These are phyloP conservation scores for Oidiodendron maius DNA, from an alignment of 495 filamentous ascomycete genomes.

Conservation along the genomic window DNA sequence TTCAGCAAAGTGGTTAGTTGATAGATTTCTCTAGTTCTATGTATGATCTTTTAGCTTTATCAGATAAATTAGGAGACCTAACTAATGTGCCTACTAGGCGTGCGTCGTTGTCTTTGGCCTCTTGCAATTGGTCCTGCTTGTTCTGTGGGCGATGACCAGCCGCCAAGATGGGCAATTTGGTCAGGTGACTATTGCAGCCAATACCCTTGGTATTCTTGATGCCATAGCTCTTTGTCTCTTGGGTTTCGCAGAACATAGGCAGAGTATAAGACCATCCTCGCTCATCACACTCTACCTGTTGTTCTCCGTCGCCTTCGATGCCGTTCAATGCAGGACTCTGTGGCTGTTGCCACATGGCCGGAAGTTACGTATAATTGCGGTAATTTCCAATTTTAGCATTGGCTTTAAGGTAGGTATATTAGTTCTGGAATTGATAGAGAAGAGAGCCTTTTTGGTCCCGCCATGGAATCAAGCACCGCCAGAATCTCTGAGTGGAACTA, in stretches of 20 bases:
- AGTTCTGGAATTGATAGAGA: conserved; percentile 44
- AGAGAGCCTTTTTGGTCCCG: conserved; percentile 39
- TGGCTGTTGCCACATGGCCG: conserved; percentile 30
- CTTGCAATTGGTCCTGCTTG: conserved; percentile 39
- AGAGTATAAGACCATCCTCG: conserved; percentile 25
- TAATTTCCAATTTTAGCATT: conserved; percentile 27
- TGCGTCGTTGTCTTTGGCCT: too few relatives aligned
- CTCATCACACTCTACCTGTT: conserved; percentile 54
- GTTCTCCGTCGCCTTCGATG: conserved; percentile 49
- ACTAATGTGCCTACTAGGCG: too few relatives aligned
- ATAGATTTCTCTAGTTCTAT: too few relatives aligned
- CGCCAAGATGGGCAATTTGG: background rate
- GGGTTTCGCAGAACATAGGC: conserved; percentile 34
- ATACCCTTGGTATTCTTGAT: conserved; percentile 30
- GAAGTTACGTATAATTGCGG: conserved; percentile 16
- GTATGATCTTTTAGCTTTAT: too few relatives aligned
- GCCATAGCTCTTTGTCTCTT: conserved; percentile 26
- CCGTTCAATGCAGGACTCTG: conserved; percentile 32
- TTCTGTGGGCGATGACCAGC: conserved; percentile 38
- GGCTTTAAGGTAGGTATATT: too few relatives aligned
- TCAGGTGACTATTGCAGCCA: conserved; percentile 27
- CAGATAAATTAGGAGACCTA: too few relatives aligned
- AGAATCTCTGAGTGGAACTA: conserved; percentile 29
- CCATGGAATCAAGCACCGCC: conserved; percentile 29
- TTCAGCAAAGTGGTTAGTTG: too few relatives aligned